phyloP scores from a whole-genome alignment of 2,329 filamentous ascomycete species.

The Monosporascus sp. region DNA sequence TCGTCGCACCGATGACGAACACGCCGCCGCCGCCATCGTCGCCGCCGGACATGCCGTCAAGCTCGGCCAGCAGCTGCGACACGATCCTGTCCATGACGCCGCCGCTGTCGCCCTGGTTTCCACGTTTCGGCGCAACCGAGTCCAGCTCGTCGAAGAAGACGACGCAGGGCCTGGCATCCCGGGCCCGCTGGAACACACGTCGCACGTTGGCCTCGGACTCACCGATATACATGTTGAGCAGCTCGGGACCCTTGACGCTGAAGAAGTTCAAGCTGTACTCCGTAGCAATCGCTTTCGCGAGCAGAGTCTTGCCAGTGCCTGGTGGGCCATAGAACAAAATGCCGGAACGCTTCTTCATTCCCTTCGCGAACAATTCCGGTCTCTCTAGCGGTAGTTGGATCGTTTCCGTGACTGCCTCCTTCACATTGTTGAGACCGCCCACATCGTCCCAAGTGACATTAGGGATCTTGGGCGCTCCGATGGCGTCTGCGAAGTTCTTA shows the following conservation, averaged over 20 bases:
- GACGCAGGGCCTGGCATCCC: slow-evolving; percentile 80
- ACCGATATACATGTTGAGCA: slow-evolving; percentile 95
- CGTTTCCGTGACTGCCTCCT: slow-evolving; percentile 94
- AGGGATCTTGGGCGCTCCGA: slow-evolving; percentile 95
- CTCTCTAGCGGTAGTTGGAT: slow-evolving; percentile 89
- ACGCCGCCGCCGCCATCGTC: slow-evolving; percentile 77
- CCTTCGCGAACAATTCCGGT: slow-evolving; percentile 91
- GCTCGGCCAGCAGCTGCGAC: slow-evolving; percentile 85
- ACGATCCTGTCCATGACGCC: slow-evolving; percentile 99
- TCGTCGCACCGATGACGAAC: slow-evolving; percentile 95
- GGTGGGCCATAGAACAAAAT: slow-evolving; percentile 90
- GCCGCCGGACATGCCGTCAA: slow-evolving; percentile 96
- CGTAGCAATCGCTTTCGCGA: slow-evolving; percentile 88
- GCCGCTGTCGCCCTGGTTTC: slow-evolving; percentile 94
- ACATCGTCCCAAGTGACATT: slow-evolving; percentile 97
- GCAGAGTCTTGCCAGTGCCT: slow-evolving; percentile 85
- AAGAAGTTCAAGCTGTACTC: slow-evolving; percentile 95
- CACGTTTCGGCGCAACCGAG: slow-evolving; percentile 90
- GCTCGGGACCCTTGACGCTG: slow-evolving; percentile 83
- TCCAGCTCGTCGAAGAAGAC: slow-evolving; percentile 94
- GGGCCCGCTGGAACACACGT: slow-evolving; percentile 78
- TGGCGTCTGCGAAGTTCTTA: slow-evolving; percentile 97
- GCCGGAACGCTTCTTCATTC: slow-evolving; percentile 95
- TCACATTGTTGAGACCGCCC: slow-evolving; percentile 86
- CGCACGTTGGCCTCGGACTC: slow-evolving; percentile 90